Evolutionary conservation across 805 yeast genomes (phyloP).

Genomic region (Ogataea chonburiensis): DNA sequence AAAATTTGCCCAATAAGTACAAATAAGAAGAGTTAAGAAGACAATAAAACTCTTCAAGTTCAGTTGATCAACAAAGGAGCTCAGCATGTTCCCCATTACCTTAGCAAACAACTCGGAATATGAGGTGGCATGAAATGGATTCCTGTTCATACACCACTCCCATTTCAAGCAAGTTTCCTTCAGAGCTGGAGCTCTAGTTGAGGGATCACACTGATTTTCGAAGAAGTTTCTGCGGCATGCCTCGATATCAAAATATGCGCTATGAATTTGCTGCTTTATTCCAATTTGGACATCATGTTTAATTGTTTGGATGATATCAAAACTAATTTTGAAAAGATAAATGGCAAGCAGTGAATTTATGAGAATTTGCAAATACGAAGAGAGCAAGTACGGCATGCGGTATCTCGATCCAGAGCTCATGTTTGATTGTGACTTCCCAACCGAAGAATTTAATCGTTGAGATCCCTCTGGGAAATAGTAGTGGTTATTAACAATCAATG

Average conservation of each 20-base stretch:
- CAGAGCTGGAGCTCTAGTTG: slow-evolving; percentile 56
- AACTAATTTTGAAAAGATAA: slow-evolving; percentile 44
- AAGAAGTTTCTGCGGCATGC: slow-evolving; percentile 51
- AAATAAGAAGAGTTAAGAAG: slow-evolving; percentile 33
- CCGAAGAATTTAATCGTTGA: too few species aligned
- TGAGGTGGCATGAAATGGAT: slow-evolving; percentile 46
- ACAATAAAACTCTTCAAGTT: slow-evolving; percentile 57
- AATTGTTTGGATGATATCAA: slow-evolving; percentile 46
- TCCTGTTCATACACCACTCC: slow-evolving; percentile 65
- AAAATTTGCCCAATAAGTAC: slow-evolving; percentile 60
- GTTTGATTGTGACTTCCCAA: too few species aligned
- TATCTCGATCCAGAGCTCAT: too few species aligned
- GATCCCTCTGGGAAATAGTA: slow-evolving; percentile 12
- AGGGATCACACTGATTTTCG: slow-evolving; percentile 58
- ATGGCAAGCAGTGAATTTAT: slow-evolving; percentile 48
- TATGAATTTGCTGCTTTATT: slow-evolving; percentile 46
- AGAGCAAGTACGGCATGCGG: slow-evolving; percentile 41
- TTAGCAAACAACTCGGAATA: slow-evolving; percentile 60
- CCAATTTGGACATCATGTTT: slow-evolving; percentile 52
- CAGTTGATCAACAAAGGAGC: slow-evolving; percentile 66
- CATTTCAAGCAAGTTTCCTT: slow-evolving; percentile 56
- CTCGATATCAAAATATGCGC: slow-evolving; percentile 49
- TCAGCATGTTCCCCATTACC: slow-evolving; percentile 58
- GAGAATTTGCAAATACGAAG: slow-evolving; percentile 60
- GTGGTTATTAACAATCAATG: slow-evolving; percentile 13